phyloP scores from a whole-genome alignment of 306 rosid genomes.

The Sechiopsis laciniata region DNA sequence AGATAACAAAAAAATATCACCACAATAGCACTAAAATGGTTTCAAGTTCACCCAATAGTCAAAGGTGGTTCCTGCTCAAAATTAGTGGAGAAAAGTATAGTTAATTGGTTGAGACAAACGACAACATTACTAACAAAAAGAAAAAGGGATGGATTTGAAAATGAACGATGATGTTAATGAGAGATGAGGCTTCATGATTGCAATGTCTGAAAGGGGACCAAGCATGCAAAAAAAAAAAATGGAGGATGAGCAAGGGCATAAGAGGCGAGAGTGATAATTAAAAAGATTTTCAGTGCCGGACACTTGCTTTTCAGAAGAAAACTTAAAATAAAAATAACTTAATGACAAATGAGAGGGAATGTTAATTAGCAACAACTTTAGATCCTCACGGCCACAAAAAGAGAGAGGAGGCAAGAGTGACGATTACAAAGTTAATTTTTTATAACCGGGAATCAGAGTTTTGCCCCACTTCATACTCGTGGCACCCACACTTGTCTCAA shows the following conservation, averaged over 20 bases:
- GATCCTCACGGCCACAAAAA: background rate
- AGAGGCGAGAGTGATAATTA: background rate
- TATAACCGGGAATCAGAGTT: no score
- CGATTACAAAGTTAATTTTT: background rate
- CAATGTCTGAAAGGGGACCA: slow-evolving; percentile 6
- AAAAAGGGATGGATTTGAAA: background rate
- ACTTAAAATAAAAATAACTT: slow-evolving; percentile 1
- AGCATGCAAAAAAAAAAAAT: background rate
- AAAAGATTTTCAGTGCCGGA: slow-evolving; percentile 8
- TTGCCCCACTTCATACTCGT: no score
- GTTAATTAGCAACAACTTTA: background rate
- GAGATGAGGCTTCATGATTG: slow-evolving; percentile 14
- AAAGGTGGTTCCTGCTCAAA: background rate
- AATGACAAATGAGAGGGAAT: background rate
- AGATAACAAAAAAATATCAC: background rate
- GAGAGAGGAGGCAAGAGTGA: background rate
- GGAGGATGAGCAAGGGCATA: background rate
- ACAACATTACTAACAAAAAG: background rate
- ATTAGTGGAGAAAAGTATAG: background rate
- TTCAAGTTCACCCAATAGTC: background rate
- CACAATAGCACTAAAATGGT: background rate
- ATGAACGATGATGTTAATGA: slow-evolving; percentile 4
- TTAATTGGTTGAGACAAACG: background rate
- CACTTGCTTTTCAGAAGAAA: slow-evolving; percentile 8
- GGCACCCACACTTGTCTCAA: no score